These are phyloP conservation scores for Hanseniaspora gamundiae DNA, from an alignment of 1,139 yeast species.

Conservation along the genomic window DNA sequence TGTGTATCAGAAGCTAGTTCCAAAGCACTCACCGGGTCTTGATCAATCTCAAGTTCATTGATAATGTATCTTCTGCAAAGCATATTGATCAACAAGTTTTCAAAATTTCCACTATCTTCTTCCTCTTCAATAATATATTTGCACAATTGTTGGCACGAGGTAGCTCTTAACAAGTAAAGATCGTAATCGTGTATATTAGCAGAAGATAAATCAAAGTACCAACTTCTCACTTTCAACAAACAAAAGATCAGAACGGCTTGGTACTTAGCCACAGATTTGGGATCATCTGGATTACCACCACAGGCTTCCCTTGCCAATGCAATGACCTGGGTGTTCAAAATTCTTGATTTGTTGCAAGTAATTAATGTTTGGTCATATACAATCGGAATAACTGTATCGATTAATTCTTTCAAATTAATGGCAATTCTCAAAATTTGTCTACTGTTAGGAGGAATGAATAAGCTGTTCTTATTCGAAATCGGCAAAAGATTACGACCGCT, in stretches of 20 bases:
- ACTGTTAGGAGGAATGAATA: slow-evolving; percentile 36
- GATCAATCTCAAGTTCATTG: slow-evolving; percentile 48
- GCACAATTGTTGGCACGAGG: slow-evolving; percentile 65
- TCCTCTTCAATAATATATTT: slow-evolving; percentile 40
- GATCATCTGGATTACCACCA: slow-evolving; percentile 64
- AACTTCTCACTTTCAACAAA: slow-evolving; percentile 58
- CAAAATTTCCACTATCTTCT: slow-evolving; percentile 28
- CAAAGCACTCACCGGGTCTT: slow-evolving; percentile 55
- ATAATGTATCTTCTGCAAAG: slow-evolving; percentile 66
- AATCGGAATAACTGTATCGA: slow-evolving; percentile 61
- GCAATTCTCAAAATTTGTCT: slow-evolving; percentile 67
- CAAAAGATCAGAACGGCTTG: slow-evolving; percentile 59
- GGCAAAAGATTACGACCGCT: slow-evolving; percentile 1
- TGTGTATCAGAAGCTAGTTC: slow-evolving; percentile 85
- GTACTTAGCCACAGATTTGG: slow-evolving; percentile 47
- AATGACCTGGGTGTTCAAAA: slow-evolving; percentile 48
- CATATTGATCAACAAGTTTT: slow-evolving; percentile 58
- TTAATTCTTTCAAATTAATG: slow-evolving; percentile 55
- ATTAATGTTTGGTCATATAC: slow-evolving; percentile 41
- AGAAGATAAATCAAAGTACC: slow-evolving; percentile 57
- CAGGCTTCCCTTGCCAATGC: slow-evolving; percentile 60
- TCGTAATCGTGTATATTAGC: slow-evolving; percentile 59
- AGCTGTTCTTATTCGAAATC: neutral
- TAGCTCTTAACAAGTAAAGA: slow-evolving; percentile 46
- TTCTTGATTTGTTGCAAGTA: slow-evolving; percentile 45